phyloP scores from a whole-genome alignment of 148 eudicot species.

The Diospyros kaki region DNA sequence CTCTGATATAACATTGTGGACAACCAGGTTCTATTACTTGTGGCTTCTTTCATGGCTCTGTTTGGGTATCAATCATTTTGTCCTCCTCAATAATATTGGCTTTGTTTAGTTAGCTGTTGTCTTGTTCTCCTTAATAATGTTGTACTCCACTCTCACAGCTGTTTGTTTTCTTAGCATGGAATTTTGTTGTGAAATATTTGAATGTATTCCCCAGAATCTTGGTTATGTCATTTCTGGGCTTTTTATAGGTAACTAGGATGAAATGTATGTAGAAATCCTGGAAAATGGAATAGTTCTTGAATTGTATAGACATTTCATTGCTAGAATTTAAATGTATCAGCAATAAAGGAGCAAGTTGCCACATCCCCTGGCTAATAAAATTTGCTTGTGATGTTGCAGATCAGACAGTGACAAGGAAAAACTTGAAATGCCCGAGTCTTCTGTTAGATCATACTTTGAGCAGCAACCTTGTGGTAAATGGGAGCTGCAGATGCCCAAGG shows the following conservation, averaged over 20 bases:
- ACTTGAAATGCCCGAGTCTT: slow-evolving; percentile 62
- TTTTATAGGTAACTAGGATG: neutral
- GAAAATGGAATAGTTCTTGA: neutral
- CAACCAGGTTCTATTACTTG: slow-evolving; percentile 40
- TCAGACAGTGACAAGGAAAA: slow-evolving; percentile 31
- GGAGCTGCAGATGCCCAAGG: slow-evolving; percentile 67
- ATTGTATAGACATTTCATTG: neutral
- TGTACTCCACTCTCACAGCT: too few relatives aligned
- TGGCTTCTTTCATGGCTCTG: neutral
- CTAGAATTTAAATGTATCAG: neutral
- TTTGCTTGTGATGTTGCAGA: slow-evolving; percentile 39
- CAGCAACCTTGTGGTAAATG: slow-evolving; percentile 56
- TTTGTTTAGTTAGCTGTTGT: neutral
- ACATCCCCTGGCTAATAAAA: neutral
- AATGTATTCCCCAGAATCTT: neutral
- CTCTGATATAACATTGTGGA: slow-evolving; percentile 46
- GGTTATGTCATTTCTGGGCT: neutral
- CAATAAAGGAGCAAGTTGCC: neutral
- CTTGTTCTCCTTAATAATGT: neutral
- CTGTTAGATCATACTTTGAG: slow-evolving; percentile 43
- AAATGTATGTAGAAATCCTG: neutral
- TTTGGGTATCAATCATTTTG: neutral
- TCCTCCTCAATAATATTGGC: neutral
- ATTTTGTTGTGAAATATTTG: neutral
- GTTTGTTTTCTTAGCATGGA: neutral